These are phyloP conservation scores for Peltaster fructicola DNA, from an alignment of 2,329 filamentous ascomycete genomes.

Conservation along the genomic window DNA sequence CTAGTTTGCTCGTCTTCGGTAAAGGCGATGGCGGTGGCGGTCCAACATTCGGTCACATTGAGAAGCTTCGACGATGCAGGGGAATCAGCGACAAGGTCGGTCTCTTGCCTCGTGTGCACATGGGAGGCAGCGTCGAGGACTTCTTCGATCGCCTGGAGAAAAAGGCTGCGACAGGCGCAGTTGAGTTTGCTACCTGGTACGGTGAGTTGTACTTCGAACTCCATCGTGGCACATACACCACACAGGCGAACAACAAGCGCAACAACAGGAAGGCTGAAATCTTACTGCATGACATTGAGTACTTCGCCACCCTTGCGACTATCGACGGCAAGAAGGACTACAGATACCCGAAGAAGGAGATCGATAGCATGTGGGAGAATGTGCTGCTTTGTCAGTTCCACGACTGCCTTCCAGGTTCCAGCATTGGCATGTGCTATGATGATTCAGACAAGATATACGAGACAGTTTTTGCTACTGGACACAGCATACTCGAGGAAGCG, in stretches of 20 bases:
- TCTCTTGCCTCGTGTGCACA: conserved; percentile 66
- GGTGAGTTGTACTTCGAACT: conserved; percentile 97
- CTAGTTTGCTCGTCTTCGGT: conserved; percentile 81
- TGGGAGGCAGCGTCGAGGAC: conserved; percentile 81
- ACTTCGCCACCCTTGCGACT: conserved; percentile 70
- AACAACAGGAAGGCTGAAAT: conserved; percentile 81
- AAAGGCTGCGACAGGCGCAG: conserved; percentile 44
- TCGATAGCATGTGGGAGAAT: conserved; percentile 90
- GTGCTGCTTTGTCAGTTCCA: conserved; percentile 93
- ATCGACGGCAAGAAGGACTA: conserved; percentile 48
- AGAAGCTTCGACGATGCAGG: conserved; percentile 84
- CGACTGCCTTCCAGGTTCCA: conserved; percentile 86
- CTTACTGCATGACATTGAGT: conserved; percentile 72
- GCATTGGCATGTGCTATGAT: conserved; percentile 95
- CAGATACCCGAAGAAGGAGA: conserved; percentile 82
- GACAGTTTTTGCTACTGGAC: conserved; percentile 60
- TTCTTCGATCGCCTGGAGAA: conserved; percentile 78
- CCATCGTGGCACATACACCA: conserved; percentile 92
- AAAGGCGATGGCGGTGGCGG: conserved; percentile 94
- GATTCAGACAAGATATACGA: conserved; percentile 83
- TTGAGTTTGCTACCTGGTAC: conserved; percentile 84
- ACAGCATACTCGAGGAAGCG: conserved; percentile 53
- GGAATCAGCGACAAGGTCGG: conserved; percentile 80
- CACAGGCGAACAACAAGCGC: conserved; percentile 90
- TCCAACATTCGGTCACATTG: conserved; percentile 81